Evolutionary conservation across 306 rosid genomes (phyloP).

Genomic region (Trifolium pratense): DNA sequence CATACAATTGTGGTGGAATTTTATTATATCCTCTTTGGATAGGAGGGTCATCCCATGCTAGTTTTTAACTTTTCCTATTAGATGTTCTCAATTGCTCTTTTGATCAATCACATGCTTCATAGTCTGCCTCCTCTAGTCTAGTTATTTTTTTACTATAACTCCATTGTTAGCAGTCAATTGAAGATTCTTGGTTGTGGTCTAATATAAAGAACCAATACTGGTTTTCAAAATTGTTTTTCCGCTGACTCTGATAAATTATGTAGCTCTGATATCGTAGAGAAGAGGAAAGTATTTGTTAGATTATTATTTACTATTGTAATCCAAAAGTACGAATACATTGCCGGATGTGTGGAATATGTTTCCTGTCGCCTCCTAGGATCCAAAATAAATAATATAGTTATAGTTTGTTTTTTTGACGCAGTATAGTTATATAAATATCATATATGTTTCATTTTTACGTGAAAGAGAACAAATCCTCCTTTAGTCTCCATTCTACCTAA

Average conservation of each 20-base stretch:
- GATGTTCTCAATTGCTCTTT: neutral
- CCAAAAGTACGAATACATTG: constrained; percentile 12
- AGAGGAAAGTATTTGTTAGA: neutral
- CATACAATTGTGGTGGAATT: too few species aligned
- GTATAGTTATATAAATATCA: neutral
- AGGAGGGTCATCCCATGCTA: neutral
- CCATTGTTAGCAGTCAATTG: neutral
- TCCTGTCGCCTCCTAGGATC: constrained; percentile 4
- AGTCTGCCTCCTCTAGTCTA: neutral
- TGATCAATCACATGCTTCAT: neutral
- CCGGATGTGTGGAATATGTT: neutral
- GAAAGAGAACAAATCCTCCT: neutral
- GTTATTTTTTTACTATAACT: neutral
- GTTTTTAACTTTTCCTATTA: neutral
- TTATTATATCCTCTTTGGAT: neutral
- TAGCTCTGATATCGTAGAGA: neutral
- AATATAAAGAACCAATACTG: neutral
- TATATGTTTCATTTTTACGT: neutral
- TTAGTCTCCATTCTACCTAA: neutral
- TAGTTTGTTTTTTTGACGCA: too few species aligned
- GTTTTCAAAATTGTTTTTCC: neutral
- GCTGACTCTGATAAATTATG: neutral
- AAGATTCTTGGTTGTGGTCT: neutral
- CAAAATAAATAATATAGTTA: neutral
- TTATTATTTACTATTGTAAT: neutral